Percentiles rank a stretch among this genome's conserved stretches.
phyloP scores from a whole-genome alignment of 345 rosid species.

The Acer negundo region DNA sequence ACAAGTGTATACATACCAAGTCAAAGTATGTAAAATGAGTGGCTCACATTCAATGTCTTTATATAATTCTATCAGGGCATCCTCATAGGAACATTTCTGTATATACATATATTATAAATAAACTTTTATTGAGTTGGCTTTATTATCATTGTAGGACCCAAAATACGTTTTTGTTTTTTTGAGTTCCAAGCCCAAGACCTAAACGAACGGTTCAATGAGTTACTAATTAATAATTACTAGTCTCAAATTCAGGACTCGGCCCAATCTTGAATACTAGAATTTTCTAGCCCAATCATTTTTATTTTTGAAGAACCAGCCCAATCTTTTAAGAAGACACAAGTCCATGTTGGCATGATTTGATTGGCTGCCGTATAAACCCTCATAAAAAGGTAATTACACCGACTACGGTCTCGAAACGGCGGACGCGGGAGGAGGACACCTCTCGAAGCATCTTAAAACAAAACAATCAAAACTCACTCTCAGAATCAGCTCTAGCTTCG shows the following conservation, averaged over 20 bases:
- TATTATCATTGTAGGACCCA: background rate
- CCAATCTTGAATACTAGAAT: background rate
- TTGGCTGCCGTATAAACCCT: background rate
- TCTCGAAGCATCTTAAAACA: conserved; percentile 9
- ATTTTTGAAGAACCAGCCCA: background rate
- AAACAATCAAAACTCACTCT: background rate
- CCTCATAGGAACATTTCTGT: no score
- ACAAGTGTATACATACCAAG: no score
- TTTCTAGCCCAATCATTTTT: no score
- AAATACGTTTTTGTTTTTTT: background rate
- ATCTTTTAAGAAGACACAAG: background rate
- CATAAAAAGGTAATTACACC: no score
- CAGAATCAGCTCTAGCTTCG: background rate
- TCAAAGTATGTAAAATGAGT: no score
- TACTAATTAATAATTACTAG: background rate
- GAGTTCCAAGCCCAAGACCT: background rate
- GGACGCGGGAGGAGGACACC: background rate
- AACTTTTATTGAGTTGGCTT: no score
- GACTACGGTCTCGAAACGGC: background rate
- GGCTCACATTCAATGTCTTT: no score
- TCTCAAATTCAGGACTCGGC: background rate
- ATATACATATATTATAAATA: no score
- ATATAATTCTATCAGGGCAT: no score
- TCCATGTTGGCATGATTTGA: background rate
- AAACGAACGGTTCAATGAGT: background rate